Evolutionary conservation across 768 basidiomycete species (phyloP).

Genomic region (Inosperma sp.): DNA sequence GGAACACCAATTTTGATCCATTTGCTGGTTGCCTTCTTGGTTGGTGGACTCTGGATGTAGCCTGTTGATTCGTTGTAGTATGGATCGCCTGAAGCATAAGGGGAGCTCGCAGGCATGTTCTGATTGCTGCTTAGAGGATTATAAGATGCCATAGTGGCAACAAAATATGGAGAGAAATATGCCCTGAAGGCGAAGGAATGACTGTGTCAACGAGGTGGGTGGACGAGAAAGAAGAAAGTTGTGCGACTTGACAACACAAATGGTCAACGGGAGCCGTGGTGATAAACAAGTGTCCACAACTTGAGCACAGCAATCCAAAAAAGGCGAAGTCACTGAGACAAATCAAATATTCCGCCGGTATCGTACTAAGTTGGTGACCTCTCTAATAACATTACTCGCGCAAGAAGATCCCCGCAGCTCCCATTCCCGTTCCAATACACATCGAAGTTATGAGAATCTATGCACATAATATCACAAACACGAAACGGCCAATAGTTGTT

Average conservation of each 20-base stretch:
- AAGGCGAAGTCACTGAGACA: no score
- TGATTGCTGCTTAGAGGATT: conserved; percentile 25
- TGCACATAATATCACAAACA: conserved; percentile 5
- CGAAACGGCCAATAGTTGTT: background rate
- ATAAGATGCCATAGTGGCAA: conserved; percentile 32
- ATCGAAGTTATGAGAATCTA: conserved; percentile 83
- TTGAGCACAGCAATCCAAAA: no score
- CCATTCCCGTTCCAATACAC: conserved; percentile 92
- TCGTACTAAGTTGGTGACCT: background rate
- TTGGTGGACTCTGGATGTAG: conserved; percentile 47
- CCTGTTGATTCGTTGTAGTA: conserved; percentile 69
- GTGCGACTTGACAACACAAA: background rate
- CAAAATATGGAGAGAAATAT: conserved; percentile 5
- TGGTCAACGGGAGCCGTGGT: background rate
- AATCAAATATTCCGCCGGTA: no score
- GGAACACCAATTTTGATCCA: conserved; percentile 79
- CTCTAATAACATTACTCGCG: conserved; percentile 35
- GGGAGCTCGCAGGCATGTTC: conserved; percentile 24
- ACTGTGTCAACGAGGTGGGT: background rate
- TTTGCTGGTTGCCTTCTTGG: conserved; percentile 53
- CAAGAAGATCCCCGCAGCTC: conserved; percentile 75
- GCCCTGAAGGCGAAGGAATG: conserved; percentile 4
- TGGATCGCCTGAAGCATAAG: conserved; percentile 52
- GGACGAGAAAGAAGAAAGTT: conserved; percentile 7
- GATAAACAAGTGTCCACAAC: background rate